Evolutionary conservation across 2,329 filamentous ascomycete genomes (phyloP), one percentile per base, ranked within the genome.

Genomic region (Aspergillus sp.): DNA sequence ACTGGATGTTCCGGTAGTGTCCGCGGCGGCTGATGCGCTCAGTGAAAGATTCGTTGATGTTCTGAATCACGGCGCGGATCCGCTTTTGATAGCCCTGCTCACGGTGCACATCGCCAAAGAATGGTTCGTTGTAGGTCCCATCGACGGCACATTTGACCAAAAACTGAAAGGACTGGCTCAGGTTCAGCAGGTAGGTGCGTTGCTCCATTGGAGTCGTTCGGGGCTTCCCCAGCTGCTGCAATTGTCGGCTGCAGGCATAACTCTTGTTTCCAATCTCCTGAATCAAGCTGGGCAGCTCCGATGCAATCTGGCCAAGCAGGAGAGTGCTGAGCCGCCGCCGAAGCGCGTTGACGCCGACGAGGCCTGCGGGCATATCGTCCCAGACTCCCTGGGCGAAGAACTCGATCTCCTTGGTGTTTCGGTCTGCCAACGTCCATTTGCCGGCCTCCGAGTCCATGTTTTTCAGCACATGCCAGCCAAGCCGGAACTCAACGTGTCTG

Each of bases 381-480:
- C 56, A 60, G 46, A 64, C 38, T 37, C 56, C 45, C 39, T 51
- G 7, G 32, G 51, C 45, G 37, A 70, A 67, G 44, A 68, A 68
- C 2, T 54, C 44, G 6, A 36, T 46, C 47, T 69, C 66, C 5
- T 57, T 39, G 6, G 41, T 33, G 49, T 68, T 57, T 30, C 65
- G 53, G 26, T 59, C 48, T 2, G 40, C 39, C 6, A 57, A 38
- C 4, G 40, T 51, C 27, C 19, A 48, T 19, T 40, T 53, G 44
- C 40, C 44, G 54, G 70, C 48, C 46, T 76, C 52, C 46, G 61
- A 66, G 49, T 68, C 52, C 42, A 70, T 48, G 50, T 77, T 77
- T 43, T 62, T 68, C 1, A 77, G 57, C 1, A 73, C 65, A 53
- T 77, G 73, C 74, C 73, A 77, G 1, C 74, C 73, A 0, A 76